Percentiles rank a stretch among this genome's conserved stretches.
These are phyloP conservation scores for Chenopodium berlandieri DNA, from an alignment of 148 eudicot species.

Conservation along the genomic window DNA sequence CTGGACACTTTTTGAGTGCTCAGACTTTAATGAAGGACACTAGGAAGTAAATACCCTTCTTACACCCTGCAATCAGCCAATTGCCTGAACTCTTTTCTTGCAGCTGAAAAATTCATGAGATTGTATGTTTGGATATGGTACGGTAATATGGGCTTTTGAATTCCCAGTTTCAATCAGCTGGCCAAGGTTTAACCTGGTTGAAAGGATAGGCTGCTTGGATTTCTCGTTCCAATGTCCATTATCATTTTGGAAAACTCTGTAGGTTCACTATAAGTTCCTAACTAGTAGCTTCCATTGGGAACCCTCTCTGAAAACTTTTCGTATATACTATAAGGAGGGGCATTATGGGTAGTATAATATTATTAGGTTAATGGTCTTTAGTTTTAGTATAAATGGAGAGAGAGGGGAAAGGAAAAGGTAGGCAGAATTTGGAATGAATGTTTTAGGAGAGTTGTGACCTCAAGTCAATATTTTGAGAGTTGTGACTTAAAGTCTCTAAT, in stretches of 20 bases:
- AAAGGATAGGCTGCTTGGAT: background rate
- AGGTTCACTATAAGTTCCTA: background rate
- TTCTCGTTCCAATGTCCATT: background rate
- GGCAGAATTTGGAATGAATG: no score
- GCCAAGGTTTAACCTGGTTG: background rate
- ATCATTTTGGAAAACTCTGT: background rate
- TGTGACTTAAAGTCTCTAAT: no score
- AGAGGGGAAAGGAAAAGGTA: no score
- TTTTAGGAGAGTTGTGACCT: no score
- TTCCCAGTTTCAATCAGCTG: background rate
- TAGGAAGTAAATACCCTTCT: background rate
- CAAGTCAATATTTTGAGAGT: no score
- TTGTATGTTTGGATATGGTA: background rate
- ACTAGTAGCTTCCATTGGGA: background rate
- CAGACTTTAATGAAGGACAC: background rate
- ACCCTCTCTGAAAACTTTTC: background rate
- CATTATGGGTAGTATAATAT: no score
- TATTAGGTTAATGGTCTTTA: no score
- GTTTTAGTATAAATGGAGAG: no score
- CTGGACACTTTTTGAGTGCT: background rate
- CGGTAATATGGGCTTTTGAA: background rate
- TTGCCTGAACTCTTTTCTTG: background rate
- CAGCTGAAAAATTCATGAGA: background rate
- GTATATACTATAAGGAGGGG: no score
- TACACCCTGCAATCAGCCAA: background rate